phyloP scores from a whole-genome alignment of 1,284 basidiomycete species.

The Ganoderma boninense region DNA sequence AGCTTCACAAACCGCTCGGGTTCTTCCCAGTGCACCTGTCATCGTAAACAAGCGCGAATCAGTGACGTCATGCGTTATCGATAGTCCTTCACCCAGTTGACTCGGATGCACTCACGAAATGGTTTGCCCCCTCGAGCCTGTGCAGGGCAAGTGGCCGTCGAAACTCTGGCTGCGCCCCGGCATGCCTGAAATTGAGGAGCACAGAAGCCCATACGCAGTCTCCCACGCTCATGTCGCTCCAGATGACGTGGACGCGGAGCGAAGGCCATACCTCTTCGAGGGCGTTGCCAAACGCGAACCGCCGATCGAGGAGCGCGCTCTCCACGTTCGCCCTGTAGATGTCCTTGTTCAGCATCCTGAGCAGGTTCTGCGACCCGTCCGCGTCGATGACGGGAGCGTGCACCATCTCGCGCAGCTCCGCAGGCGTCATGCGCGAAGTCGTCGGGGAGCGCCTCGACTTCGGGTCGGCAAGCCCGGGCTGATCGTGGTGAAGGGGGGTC shows the following conservation, averaged over 20 bases:
- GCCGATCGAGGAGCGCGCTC: slow-evolving; percentile 28
- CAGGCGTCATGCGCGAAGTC: slow-evolving; percentile 24
- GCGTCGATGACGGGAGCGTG: slow-evolving; percentile 14
- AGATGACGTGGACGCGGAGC: slow-evolving; percentile 26
- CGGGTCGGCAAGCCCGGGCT: slow-evolving; percentile 1
- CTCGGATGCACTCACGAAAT: slow-evolving; percentile 24
- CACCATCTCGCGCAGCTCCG: slow-evolving; percentile 19
- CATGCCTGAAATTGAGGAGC: slow-evolving; percentile 7
- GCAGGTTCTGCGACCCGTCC: slow-evolving; percentile 26
- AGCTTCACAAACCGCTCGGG: slow-evolving; percentile 17
- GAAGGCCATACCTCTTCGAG: slow-evolving; percentile 16
- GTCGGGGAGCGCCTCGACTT: slow-evolving; percentile 23
- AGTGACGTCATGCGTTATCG: not conserved
- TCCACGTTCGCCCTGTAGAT: slow-evolving; percentile 24
- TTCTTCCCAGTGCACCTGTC: slow-evolving; percentile 23
- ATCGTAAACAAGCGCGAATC: slow-evolving; percentile 1
- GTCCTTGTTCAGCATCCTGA: slow-evolving; percentile 16
- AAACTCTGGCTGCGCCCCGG: slow-evolving; percentile 10
- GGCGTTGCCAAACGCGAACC: slow-evolving; percentile 11
- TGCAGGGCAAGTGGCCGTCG: slow-evolving; percentile 18
- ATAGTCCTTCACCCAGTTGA: slow-evolving; percentile 4
- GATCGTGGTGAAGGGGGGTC: slow-evolving; percentile 13
- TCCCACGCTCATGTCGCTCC: slow-evolving; percentile 31
- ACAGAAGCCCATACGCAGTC: slow-evolving; percentile 21
- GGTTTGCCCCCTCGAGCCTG: slow-evolving; percentile 22